phyloP scores from a whole-genome alignment of 2,329 filamentous ascomycete genomes.

The Ophiostoma perfectum region DNA sequence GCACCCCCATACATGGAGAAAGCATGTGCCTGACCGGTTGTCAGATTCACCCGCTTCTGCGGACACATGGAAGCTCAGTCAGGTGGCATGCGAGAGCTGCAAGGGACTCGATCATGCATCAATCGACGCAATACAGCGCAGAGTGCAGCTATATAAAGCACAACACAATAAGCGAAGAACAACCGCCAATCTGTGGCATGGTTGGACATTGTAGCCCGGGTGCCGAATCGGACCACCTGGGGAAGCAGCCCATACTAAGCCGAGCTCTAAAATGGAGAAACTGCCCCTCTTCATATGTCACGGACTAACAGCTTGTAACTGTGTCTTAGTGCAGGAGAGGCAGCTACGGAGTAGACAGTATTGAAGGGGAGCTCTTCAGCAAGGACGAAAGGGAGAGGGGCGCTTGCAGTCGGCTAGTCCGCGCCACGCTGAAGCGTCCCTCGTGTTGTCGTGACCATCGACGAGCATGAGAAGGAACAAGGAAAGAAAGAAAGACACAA shows the following conservation, averaged over 20 bases:
- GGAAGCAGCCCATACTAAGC: neutral
- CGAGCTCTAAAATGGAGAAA: neutral
- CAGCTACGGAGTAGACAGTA: neutral
- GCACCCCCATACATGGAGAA: neutral
- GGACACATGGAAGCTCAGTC: constrained; percentile 10
- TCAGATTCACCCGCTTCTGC: neutral
- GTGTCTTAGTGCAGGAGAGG: too few relatives aligned
- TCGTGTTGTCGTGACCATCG: too few relatives aligned
- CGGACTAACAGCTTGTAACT: too few relatives aligned
- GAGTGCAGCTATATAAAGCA: too few relatives aligned
- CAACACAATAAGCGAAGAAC: too few relatives aligned
- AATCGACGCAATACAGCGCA: neutral
- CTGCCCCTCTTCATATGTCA: neutral
- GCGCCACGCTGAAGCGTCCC: too few relatives aligned
- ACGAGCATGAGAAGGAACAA: too few relatives aligned
- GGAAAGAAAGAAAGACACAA: neutral
- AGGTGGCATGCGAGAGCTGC: neutral
- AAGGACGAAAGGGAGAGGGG: neutral
- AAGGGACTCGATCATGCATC: neutral
- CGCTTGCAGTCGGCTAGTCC: too few relatives aligned
- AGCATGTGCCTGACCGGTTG: neutral
- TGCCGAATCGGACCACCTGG: constrained; percentile 1
- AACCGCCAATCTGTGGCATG: neutral
- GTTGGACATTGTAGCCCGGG: neutral
- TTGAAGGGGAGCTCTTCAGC: neutral